Percentiles rank a stretch among this genome's conserved stretches.
Evolutionary conservation across 2,329 filamentous ascomycete species (phyloP).

Genomic region (Penicillium frequentans): DNA sequence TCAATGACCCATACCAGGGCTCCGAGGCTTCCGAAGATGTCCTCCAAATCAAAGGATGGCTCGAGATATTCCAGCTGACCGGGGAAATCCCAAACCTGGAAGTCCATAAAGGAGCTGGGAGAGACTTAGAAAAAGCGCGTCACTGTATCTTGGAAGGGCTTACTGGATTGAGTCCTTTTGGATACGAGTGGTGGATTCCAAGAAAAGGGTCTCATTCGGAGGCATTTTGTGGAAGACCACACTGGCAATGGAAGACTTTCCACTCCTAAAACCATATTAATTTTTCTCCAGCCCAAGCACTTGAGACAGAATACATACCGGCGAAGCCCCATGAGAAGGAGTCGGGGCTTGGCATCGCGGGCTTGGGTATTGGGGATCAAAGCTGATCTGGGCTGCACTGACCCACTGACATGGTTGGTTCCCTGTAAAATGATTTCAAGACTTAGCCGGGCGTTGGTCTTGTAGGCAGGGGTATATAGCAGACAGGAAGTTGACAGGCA

Average conservation of each 20-base stretch:
- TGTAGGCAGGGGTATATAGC: constrained; percentile 7
- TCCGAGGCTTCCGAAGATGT: constrained; percentile 91
- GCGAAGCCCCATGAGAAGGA: constrained; percentile 93
- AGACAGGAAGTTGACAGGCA: background rate
- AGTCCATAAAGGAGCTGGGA: constrained; percentile 93
- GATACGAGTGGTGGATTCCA: constrained; percentile 91
- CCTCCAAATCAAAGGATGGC: constrained; percentile 83
- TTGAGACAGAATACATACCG: constrained; percentile 59
- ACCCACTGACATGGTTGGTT: constrained; percentile 25
- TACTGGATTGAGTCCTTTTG: constrained; percentile 95
- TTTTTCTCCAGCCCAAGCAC: background rate
- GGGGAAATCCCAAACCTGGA: constrained; percentile 97
- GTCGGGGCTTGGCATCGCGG: constrained; percentile 70
- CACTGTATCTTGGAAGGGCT: constrained; percentile 39
- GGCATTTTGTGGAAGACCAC: constrained; percentile 99
- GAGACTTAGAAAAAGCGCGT: background rate
- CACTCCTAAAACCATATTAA: constrained; percentile 64
- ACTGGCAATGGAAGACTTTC: constrained; percentile 96
- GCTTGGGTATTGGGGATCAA: constrained; percentile 42
- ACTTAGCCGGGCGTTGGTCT: constrained; percentile 36
- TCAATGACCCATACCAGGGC: constrained; percentile 98
- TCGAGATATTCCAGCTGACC: constrained; percentile 93
- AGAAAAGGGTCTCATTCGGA: constrained; percentile 90
- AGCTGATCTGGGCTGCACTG: constrained; percentile 26
- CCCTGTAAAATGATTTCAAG: constrained; percentile 37